Evolutionary conservation across 345 rosid species (phyloP).

Genomic region (Sisymbrium altissimum): DNA sequence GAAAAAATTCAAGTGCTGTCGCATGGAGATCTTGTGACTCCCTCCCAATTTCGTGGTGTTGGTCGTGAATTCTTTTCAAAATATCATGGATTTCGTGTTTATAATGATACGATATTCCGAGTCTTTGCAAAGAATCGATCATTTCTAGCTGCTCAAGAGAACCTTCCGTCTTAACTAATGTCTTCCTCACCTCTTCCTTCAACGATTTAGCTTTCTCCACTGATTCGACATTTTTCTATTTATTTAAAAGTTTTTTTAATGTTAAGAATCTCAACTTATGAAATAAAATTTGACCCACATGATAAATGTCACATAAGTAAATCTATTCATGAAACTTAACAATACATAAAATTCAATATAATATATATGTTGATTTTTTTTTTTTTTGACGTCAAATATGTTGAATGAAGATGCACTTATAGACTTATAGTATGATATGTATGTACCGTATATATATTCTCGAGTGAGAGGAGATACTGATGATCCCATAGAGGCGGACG

Average conservation of each 20-base stretch:
- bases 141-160: slow-evolving; percentile 29
- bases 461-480: slow-evolving; percentile 34
- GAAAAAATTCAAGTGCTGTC: slow-evolving; percentile 27
- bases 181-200: slow-evolving; percentile 23
- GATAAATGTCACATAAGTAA: background rate
- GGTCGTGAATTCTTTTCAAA: background rate
- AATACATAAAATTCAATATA: background rate
- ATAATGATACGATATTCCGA: slow-evolving; percentile 36
- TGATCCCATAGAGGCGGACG: slow-evolving; percentile 32
- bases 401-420: background rate
- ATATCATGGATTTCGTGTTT: slow-evolving; percentile 16
- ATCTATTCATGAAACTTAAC: background rate
- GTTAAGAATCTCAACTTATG: background rate
- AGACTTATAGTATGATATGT: background rate
- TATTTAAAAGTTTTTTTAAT: background rate
- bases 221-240: background rate
- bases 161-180: background rate
- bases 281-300: background rate
- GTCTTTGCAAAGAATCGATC: slow-evolving; percentile 34
- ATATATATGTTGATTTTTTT: background rate
- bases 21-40: slow-evolving; percentile 24
- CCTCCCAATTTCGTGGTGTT: background rate
- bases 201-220: slow-evolving; percentile 1
- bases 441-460: slow-evolving; percentile 12
- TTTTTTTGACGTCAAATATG: no score